These are phyloP conservation scores for Xerocomus brunneocitrinus DNA, from an alignment of 768 basidiomycete species.

Conservation along the genomic window DNA sequence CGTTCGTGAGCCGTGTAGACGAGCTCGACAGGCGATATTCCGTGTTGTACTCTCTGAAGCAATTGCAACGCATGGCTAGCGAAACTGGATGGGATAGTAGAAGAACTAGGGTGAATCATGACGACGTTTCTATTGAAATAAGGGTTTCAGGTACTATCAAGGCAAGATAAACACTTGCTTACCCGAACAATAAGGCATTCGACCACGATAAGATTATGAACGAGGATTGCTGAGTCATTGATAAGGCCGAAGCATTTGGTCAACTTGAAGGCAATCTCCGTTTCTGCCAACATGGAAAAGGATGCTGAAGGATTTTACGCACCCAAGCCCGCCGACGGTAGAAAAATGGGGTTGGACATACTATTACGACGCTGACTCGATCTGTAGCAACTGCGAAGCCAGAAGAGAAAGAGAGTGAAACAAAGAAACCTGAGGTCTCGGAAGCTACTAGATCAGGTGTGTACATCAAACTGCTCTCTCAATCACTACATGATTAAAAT, in stretches of 20 bases:
- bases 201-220: constrained; percentile 14
- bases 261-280: not conserved
- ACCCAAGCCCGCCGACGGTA: constrained; percentile 44
- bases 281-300: constrained; percentile 49
- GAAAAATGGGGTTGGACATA: not conserved
- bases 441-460: constrained; percentile 21
- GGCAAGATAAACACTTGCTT: not conserved
- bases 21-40: constrained; percentile 50
- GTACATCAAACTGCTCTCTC: constrained; percentile 2
- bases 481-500: not conserved
- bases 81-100: constrained; percentile 14
- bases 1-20: constrained; percentile 53
- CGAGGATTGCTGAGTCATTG: constrained; percentile 18
- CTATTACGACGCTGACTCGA: constrained; percentile 6
- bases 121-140: not conserved
- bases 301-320: constrained; percentile 80
- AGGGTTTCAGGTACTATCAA: not conserved
- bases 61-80: constrained; percentile 16
- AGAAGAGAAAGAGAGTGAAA: constrained; percentile 27
- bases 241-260: not conserved
- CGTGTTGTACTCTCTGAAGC: constrained; percentile 38
- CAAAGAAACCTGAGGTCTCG: constrained; percentile 16
- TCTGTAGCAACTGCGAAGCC: constrained; percentile 15
- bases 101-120: constrained; percentile 5
- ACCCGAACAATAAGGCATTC: not conserved